phyloP scores from a whole-genome alignment of 805 yeast species.

The Hanseniaspora hatyaiensis region DNA sequence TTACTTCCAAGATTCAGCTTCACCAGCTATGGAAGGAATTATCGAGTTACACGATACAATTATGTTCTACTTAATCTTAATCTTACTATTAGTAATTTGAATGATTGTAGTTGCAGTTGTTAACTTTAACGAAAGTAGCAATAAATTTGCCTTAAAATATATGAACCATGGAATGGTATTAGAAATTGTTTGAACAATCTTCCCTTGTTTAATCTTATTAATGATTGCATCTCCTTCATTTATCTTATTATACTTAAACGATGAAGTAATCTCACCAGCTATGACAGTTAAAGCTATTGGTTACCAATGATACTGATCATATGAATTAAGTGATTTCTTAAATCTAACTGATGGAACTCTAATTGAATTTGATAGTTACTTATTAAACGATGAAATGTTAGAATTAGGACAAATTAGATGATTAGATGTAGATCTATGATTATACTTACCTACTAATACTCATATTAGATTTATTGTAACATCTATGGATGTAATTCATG shows the following conservation, averaged over 20 bases:
- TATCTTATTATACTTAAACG: slow-evolving; percentile 18
- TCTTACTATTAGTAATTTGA: slow-evolving; percentile 16
- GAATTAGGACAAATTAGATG: slow-evolving; percentile 23
- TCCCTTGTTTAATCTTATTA: slow-evolving; percentile 21
- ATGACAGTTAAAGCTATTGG: slow-evolving; percentile 21
- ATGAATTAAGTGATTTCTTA: slow-evolving; percentile 20
- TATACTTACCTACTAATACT: slow-evolving; percentile 22
- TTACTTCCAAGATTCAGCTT: slow-evolving; percentile 22
- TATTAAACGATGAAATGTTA: slow-evolving; percentile 23
- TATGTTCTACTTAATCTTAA: slow-evolving; percentile 21
- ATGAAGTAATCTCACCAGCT: slow-evolving; percentile 20
- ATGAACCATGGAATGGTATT: slow-evolving; percentile 23
- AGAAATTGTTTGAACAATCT: slow-evolving; percentile 25
- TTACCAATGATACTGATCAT: slow-evolving; percentile 21
- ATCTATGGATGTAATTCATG: slow-evolving; percentile 23
- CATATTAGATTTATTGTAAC: slow-evolving; percentile 23
- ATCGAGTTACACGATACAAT: slow-evolving; percentile 22
- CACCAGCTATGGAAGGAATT: slow-evolving; percentile 20
- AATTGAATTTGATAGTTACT: slow-evolving; percentile 21
- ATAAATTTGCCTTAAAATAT: slow-evolving; percentile 20
- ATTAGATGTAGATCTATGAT: slow-evolving; percentile 22
- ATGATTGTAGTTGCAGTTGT: slow-evolving; percentile 17
- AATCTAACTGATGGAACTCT: slow-evolving; percentile 19
- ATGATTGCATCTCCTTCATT: slow-evolving; percentile 19
- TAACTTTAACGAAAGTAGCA: slow-evolving; percentile 17